Evolutionary conservation across 2,329 filamentous ascomycete genomes (phyloP).

Genomic region (Chaetomium olivaceum): DNA sequence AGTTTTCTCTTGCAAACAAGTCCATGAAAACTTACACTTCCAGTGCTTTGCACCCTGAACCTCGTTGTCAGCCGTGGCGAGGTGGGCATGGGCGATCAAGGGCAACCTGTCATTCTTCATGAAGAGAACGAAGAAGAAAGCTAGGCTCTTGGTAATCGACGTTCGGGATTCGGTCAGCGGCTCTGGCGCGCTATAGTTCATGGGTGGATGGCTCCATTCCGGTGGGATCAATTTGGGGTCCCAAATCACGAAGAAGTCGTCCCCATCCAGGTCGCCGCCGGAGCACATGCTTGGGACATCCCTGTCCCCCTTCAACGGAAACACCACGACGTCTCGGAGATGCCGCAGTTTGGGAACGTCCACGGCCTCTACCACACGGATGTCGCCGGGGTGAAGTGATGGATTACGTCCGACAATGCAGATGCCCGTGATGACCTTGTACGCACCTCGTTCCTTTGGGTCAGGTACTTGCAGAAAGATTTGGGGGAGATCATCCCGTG

Average conservation of each 20-base stretch:
- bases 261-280: slow-evolving; percentile 91
- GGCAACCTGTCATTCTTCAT: slow-evolving; percentile 87
- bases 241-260: slow-evolving; percentile 96
- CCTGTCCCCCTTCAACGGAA: slow-evolving; percentile 78
- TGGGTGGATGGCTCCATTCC: slow-evolving; percentile 69
- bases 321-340: slow-evolving; percentile 81
- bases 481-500: slow-evolving; percentile 63
- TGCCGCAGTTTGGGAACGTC: slow-evolving; percentile 72
- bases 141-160: slow-evolving; percentile 73
- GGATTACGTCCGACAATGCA: slow-evolving; percentile 91
- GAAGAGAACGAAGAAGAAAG: slow-evolving; percentile 84
- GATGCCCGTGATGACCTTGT: slow-evolving; percentile 69
- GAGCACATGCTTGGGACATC: slow-evolving; percentile 94
- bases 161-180: slow-evolving; percentile 58
- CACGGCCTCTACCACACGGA: slow-evolving; percentile 83
- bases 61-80: slow-evolving; percentile 70
- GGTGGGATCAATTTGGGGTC: slow-evolving; percentile 68
- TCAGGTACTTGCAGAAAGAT: slow-evolving; percentile 84
- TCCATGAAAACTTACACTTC: slow-evolving; percentile 53
- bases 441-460: slow-evolving; percentile 52
- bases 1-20: not conserved
- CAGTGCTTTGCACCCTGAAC: slow-evolving; percentile 63
- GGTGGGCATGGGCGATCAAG: slow-evolving; percentile 77
- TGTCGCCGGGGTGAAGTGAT: slow-evolving; percentile 88
- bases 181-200: slow-evolving; percentile 68